These are phyloP conservation scores for Penicillium diatomitis DNA, from an alignment of 495 filamentous ascomycete species.

Conservation along the genomic window DNA sequence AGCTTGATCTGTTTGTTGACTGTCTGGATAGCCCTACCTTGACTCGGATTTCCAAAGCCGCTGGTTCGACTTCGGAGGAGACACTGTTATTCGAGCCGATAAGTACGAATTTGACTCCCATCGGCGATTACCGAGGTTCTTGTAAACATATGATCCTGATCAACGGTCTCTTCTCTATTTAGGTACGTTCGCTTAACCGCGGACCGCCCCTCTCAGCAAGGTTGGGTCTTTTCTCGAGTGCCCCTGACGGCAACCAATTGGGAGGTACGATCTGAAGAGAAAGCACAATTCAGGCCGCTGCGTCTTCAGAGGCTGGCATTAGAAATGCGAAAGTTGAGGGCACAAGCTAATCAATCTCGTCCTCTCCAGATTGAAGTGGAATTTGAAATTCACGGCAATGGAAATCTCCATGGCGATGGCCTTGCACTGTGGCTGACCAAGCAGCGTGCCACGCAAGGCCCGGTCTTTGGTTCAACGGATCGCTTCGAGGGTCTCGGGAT, in stretches of 20 bases:
- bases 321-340: no score
- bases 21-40: constrained; percentile 67
- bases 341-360: no score
- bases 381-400: constrained; percentile 77
- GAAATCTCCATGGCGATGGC: constrained; percentile 90
- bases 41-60: constrained; percentile 98
- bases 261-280: constrained; percentile 50
- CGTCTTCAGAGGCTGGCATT: no score
- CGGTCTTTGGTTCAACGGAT: constrained; percentile 84
- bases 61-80: constrained; percentile 98
- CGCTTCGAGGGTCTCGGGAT: constrained; percentile 90
- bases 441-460: constrained; percentile 69
- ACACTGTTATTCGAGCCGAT: constrained; percentile 88
- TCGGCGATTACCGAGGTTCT: not conserved
- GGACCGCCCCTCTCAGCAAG: constrained; percentile 78
- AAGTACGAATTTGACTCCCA: constrained; percentile 42
- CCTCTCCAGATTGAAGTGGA: constrained; percentile 71
- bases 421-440: constrained; percentile 99
- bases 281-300: no score
- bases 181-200: constrained; percentile 91
- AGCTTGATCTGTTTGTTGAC: constrained; percentile 18
- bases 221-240: constrained; percentile 89
- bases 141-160: constrained; percentile 6
- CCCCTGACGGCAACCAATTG: constrained; percentile 97
- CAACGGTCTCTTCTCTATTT: not conserved